phyloP scores from a whole-genome alignment of 2,329 filamentous ascomycete genomes.

The Sporothrix pallida region DNA sequence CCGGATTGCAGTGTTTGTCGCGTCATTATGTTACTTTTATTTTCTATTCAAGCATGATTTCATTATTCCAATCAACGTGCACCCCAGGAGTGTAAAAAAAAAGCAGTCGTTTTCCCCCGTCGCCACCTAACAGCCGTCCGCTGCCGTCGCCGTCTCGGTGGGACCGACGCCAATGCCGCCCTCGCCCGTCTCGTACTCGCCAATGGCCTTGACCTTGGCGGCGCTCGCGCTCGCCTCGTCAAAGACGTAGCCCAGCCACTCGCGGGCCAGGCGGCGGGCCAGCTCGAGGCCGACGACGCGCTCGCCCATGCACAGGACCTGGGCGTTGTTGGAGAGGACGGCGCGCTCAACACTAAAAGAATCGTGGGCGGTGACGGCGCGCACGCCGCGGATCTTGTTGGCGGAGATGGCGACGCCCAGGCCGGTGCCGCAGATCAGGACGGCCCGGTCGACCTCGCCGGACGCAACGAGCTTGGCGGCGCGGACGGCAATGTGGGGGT shows the following conservation, averaged over 20 bases:
- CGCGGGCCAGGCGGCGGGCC: conserved; percentile 74
- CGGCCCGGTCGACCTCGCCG: conserved; percentile 58
- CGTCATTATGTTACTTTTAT: not conserved
- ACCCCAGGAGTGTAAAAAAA: no score
- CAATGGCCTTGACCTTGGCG: conserved; percentile 53
- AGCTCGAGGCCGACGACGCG: conserved; percentile 81
- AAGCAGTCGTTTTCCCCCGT: not conserved
- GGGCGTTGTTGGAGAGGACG: conserved; percentile 82
- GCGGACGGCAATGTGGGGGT: conserved; percentile 68
- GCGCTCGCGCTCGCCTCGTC: conserved; percentile 67
- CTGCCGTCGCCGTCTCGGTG: conserved; percentile 37
- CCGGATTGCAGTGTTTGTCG: not conserved
- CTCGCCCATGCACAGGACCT: conserved; percentile 87
- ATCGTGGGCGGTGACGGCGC: conserved; percentile 89
- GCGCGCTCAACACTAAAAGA: conserved; percentile 82
- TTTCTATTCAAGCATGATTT: not conserved
- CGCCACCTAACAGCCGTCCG: conserved; percentile 24
- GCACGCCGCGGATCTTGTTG: conserved; percentile 83
- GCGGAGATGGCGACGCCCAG: conserved; percentile 87
- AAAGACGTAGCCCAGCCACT: conserved; percentile 86
- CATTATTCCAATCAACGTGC: not conserved
- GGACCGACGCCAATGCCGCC: conserved; percentile 39
- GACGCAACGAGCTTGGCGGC: conserved; percentile 37
- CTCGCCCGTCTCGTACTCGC: conserved; percentile 43
- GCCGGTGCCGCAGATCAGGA: conserved; percentile 85